Evolutionary conservation across 768 basidiomycete species (phyloP), one percentile per base, ranked within the genome.

Genomic region (Tylopilus balloui): DNA sequence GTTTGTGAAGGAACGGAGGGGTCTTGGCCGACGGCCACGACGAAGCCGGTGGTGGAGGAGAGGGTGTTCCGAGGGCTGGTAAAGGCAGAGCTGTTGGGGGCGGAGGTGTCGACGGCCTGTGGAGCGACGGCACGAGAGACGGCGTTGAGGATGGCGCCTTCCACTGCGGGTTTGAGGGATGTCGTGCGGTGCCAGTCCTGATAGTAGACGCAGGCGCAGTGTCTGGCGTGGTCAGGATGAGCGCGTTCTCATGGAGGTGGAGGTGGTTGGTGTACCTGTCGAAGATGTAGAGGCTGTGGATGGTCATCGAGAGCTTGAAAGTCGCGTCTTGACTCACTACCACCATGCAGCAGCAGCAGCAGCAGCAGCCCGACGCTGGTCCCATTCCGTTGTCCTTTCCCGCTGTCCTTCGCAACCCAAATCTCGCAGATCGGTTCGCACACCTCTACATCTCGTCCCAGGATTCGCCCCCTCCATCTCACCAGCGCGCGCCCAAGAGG

Each of bases 181-280:
- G 78, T 83, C 0, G 84, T 83, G 42, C 91, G 81, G 59, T 94
- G 86, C 89, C 92, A 95, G 66, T 95, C 91, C 56, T 96, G 92
- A 66, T 97, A 96, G 71, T 95, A 97, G 39, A 98, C 79, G 62
- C 90, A 92, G 17, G 78, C 79, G 68, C 94, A 93, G 66, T 96
- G 91, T 68, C 95, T 92, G 65, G 36, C 11, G 28, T 24, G 47
- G 43, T 36, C 25, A 13, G 34, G 1, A 10, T 52, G 4, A 53
- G 44, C 28, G 3, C 3, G 36, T 4, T 2, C 9, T 13, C 11
- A 14, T 6, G 13, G 10, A 21, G 9, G 1, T 6, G 19, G 34
- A 13, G 9, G 1, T 6, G 19, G 34, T 12, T 7, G 8, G 42
- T 14, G 43, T 41, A 81, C 88, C 92, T 80, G 69, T 97, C 92